Evolutionary conservation across 140 eudicot genomes (phyloP), one percentile per base, ranked within the genome.

Genomic region (Cichorium intybus): DNA sequence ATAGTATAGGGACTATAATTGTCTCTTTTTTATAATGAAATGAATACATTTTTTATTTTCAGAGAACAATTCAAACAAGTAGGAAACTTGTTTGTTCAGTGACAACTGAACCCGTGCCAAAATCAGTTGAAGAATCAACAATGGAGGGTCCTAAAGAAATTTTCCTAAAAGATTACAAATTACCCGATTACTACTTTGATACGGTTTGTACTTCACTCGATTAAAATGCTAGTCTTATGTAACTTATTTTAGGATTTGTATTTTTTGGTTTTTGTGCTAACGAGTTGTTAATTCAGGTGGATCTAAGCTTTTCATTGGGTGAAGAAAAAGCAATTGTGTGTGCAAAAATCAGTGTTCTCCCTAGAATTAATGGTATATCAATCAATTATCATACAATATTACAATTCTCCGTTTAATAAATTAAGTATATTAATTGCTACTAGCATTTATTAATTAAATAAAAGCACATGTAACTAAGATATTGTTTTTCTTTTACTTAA

Each of bases 131-230:
- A 65, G 92, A 85, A 60, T 65, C 73, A 35, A 64, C 50, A 10
- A 93, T 93, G 99, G 99, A 93, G 4, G 75, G 70, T 12, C 99
- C 93, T 23, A 93, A 88, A 51, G 99, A 93, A 60, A 85, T 93
- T 45, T 93, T 93, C 62, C 79, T 93, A 18, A 93, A 84, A 78
- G 99, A 93, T 73, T 93, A 93, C 84, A 88, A 93, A 76, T 69
- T 80, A 58, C 99, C 99, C 10, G 93, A 85, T 58, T 93, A 93
- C 77, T 93, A 83, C 78, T 93, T 93, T 76, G 97, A 93, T 29
- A 78, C 81, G 71, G 99, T 93, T 65, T 24, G 66, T 35, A 27
- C 20, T 35, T 37, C 45, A 12, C 34, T 50, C 45, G 58, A 41
- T 21, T 43, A 68, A 21, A 64, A 24, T 17, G 1, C 14, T n/a